Conservation (phyloP, 2,329 filamentous ascomycete species). For the Fusarium siculi region DNA sequence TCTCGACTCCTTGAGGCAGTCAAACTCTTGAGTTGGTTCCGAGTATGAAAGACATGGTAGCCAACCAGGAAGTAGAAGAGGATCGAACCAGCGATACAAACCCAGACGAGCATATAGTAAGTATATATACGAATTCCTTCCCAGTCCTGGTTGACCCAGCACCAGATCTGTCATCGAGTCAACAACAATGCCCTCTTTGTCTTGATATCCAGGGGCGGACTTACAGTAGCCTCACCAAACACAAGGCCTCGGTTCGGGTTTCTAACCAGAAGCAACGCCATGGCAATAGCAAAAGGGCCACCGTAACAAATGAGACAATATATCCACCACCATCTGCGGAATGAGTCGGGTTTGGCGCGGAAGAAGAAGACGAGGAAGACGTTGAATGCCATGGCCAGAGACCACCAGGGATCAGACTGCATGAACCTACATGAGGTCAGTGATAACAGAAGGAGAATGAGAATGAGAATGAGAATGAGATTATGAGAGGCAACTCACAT, state of each 20-base stretch:
- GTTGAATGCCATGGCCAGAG: slow-evolving; percentile 84
- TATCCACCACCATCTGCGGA: slow-evolving; percentile 76
- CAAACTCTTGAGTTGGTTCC: slow-evolving; percentile 66
- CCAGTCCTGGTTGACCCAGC: slow-evolving; percentile 67
- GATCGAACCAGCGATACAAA: slow-evolving; percentile 65
- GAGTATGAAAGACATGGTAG: slow-evolving; percentile 68
- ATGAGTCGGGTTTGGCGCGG: slow-evolving; percentile 71
- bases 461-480: too few relatives aligned
- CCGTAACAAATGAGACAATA: slow-evolving; percentile 80
- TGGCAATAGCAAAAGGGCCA: slow-evolving; percentile 72
- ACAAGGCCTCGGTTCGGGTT: slow-evolving; percentile 51
- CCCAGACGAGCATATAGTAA: slow-evolving; percentile 71
- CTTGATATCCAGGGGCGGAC: slow-evolving; percentile 25
- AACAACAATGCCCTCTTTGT: neutral
- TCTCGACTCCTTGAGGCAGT: slow-evolving; percentile 52
- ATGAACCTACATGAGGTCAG: slow-evolving; percentile 68
- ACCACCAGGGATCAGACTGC: slow-evolving; percentile 81
- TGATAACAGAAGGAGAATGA: slow-evolving; percentile 58
- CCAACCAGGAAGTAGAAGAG: slow-evolving; percentile 68
- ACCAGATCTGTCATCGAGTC: slow-evolving; percentile 63
- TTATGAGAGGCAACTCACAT: slow-evolving; percentile 61
- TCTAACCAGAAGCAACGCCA: slow-evolving; percentile 71
- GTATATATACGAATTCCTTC: slow-evolving; percentile 68
- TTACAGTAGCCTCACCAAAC: slow-evolving; percentile 68
- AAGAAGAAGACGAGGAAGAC: slow-evolving; percentile 77